These are phyloP conservation scores for Backusella australiensis DNA, from an alignment of 192 early-diverging fungal genomes.

Conservation along the genomic window DNA sequence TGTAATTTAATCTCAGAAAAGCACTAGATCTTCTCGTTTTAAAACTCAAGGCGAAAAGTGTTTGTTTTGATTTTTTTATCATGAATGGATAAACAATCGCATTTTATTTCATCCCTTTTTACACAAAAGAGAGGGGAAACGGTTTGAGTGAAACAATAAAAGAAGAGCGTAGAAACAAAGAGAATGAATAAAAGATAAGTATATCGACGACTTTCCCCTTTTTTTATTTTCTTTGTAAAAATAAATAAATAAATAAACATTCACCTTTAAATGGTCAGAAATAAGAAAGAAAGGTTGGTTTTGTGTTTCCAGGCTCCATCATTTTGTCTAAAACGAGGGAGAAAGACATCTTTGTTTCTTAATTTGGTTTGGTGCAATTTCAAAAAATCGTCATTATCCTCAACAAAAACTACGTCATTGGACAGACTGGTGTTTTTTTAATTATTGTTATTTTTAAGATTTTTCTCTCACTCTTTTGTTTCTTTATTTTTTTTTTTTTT, in stretches of 20 bases:
- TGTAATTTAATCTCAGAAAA: not conserved
- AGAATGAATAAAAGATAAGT: not conserved
- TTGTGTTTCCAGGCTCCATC: not conserved
- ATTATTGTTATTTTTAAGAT: conserved; percentile 4
- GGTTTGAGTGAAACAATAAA: not conserved
- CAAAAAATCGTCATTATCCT: not conserved
- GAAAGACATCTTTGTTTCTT: conserved; percentile 2
- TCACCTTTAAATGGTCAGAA: not conserved
- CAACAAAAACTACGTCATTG: not conserved
- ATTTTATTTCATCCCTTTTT: not conserved
- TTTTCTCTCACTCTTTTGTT: not conserved
- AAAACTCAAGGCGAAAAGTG: not conserved
- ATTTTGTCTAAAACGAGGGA: conserved; percentile 6
- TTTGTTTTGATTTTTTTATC: not conserved
- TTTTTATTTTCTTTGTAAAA: not conserved
- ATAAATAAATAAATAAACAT: not conserved
- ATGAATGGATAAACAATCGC: not conserved
- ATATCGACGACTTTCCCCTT: not conserved
- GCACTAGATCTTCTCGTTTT: not conserved
- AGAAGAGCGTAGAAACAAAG: not conserved
- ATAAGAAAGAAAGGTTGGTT: not conserved
- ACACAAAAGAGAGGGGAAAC: not conserved
- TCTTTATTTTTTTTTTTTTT: not conserved
- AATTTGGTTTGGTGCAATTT: conserved; percentile 1
- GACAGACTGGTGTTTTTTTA: conserved; percentile 1